Conservation (phyloP, 306 rosid genomes). For the Prunus armeniaca region DNA sequence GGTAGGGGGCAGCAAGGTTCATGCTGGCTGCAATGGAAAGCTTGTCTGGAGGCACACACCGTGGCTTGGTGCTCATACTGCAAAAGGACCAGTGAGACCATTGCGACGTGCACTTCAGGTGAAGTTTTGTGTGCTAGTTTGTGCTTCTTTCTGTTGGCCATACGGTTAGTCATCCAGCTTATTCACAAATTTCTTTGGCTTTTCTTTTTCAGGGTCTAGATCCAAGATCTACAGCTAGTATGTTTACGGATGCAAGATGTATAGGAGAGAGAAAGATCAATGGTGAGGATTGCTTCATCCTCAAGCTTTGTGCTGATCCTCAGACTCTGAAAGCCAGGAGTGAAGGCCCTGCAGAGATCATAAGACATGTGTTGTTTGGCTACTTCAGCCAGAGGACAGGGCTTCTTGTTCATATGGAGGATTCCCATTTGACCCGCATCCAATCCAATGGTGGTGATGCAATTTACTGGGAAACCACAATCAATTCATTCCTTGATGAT, state of each 20-base stretch:
- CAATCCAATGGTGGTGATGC: conserved; percentile 87
- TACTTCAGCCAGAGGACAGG: conserved; percentile 98
- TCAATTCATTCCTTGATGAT: conserved; percentile 90
- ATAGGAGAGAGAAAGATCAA: conserved; percentile 89
- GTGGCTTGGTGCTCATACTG: conserved; percentile 96
- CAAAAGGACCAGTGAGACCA: conserved; percentile 94
- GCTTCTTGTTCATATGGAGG: conserved; percentile 93
- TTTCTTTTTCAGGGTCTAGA: conserved; percentile 76
- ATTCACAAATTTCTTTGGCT: not conserved
- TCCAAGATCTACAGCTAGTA: conserved; percentile 87
- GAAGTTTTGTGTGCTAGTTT: not conserved
- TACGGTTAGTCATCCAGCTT: not conserved
- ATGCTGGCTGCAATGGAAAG: conserved; percentile 95
- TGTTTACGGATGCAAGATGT: conserved; percentile 88
- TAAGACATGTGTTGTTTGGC: conserved; percentile 90
- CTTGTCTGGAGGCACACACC: conserved; percentile 99
- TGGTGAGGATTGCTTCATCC: conserved; percentile 97
- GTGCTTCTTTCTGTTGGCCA: not conserved
- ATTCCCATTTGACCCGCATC: conserved; percentile 92
- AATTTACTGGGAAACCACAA: conserved; percentile 96
- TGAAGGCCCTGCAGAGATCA: conserved; percentile 97
- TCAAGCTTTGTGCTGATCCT: conserved; percentile 90
- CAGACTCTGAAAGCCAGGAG: conserved; percentile 86
- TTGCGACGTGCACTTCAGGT: conserved; percentile 99
- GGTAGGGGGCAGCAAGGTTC: conserved; percentile 92